phyloP scores from a whole-genome alignment of 2,329 filamentous ascomycete genomes.

The Uncinocarpus reesii region DNA sequence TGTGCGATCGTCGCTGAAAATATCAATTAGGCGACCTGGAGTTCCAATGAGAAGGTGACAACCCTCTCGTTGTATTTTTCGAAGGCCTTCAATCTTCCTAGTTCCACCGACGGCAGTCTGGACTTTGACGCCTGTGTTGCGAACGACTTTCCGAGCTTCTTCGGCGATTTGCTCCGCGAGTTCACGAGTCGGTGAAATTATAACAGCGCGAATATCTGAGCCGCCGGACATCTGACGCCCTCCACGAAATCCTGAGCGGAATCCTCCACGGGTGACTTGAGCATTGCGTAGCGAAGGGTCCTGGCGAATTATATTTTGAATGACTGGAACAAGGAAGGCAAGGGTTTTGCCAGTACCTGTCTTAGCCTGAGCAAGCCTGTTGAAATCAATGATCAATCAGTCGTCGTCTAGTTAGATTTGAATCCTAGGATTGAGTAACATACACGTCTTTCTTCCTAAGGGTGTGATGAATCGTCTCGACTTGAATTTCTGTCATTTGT shows the following conservation, averaged over 20 bases:
- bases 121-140: slow-evolving; percentile 56
- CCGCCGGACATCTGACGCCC: too few species aligned
- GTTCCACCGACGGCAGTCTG: slow-evolving; percentile 87
- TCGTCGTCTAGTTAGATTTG: slow-evolving; percentile 17
- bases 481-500: slow-evolving; percentile 87
- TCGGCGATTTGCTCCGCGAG: slow-evolving; percentile 54
- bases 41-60: slow-evolving; percentile 88
- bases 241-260: slow-evolving; percentile 9
- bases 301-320: slow-evolving; percentile 62
- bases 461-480: slow-evolving; percentile 68
- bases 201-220: slow-evolving; percentile 48
- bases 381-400: slow-evolving; percentile 7
- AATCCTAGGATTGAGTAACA: slow-evolving; percentile 27
- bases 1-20: slow-evolving; percentile 56
- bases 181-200: slow-evolving; percentile 55
- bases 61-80: slow-evolving; percentile 58
- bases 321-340: slow-evolving; percentile 75
- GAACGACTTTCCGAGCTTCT: slow-evolving; percentile 61
- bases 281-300: slow-evolving; percentile 46
- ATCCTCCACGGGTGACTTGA: background rate
- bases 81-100: slow-evolving; percentile 59
- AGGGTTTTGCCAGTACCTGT: slow-evolving; percentile 96
- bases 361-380: slow-evolving; percentile 80
- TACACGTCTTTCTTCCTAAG: slow-evolving; percentile 75
- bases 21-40: slow-evolving; percentile 74